Base-by-base conservation (phyloP, 1,284 basidiomycete genomes). In the Heliocybe sulcata region DNA sequence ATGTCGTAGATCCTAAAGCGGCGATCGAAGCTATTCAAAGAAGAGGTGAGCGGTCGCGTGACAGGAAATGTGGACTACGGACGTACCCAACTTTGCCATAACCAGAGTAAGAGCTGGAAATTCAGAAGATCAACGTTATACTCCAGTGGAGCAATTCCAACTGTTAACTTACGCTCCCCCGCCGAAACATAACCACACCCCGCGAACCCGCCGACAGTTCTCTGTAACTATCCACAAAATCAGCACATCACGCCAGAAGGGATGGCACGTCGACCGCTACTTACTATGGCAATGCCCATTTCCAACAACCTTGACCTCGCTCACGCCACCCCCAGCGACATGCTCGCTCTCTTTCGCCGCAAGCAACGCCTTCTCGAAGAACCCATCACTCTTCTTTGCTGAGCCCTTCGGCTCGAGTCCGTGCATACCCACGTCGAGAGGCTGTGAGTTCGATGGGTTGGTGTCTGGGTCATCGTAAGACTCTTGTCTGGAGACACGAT, bases 101-200 rank as follows among this genome's bases (percentile, higher is more conserved):
- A 14, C 89, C 93, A 23, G 90, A 88, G 64, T 90, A 97, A 9
- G 87, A 91, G 3, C 87, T 88, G 57, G 22, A n/a, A 42, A 35
- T 35, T 45, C 4, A 22, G 19, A 55, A 51, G 26, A 49, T 53
- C 56, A 56, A 58, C 53, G 27, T 50, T 23, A 2, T 23, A 26
- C 33, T 10, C 55, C 19, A 56, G 48, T 29, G 23, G 52, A 16
- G 33, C 12, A 4, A 47, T 20, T 19, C 48, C 45, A 56, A 49
- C 29, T 31, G 57, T 16, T 31, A 8, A 72, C 81, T 64, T 63
- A 86, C 73, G 90, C 86, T 63, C 94, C 95, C 26, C 95, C 95
- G 22, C 91, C 91, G 67, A 99, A 99, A 72, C 95, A 98, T 62
- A 90, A 76, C 95, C 96, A 98, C 2, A 96, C 77, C 6, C 90